These are phyloP conservation scores for Juglanconis sp. DNA, from an alignment of 2,329 filamentous ascomycete species.

Conservation along the genomic window DNA sequence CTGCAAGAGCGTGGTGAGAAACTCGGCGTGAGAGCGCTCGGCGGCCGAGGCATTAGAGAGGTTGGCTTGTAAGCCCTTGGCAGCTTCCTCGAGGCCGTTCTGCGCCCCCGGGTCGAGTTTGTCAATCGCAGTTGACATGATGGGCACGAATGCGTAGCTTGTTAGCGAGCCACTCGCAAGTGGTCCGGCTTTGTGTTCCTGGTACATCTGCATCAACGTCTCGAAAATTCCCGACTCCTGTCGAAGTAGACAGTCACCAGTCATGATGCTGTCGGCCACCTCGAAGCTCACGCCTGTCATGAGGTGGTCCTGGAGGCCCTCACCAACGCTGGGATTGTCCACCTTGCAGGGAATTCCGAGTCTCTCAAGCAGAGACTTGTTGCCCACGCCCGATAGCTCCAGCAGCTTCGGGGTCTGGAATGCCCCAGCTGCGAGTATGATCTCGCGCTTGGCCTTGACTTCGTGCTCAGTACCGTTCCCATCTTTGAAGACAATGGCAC, in stretches of 20 bases:
- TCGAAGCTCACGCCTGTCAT: constrained; percentile 33
- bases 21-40: not conserved
- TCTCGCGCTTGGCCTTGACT: constrained; percentile 25
- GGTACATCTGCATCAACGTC: constrained; percentile 30
- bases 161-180: constrained; percentile 33
- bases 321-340: constrained; percentile 39
- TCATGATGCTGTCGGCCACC: constrained; percentile 35
- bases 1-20: not conserved
- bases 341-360: constrained; percentile 33
- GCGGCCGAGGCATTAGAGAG: not conserved
- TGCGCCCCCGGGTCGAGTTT: not conserved
- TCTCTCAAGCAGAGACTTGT: constrained; percentile 35
- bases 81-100: not conserved
- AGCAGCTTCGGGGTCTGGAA: constrained; percentile 31
- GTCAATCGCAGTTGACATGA: not conserved
- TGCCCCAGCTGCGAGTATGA: constrained; percentile 37
- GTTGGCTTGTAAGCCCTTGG: not conserved
- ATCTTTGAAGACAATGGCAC: not conserved
- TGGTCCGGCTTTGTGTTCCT: constrained; percentile 28
- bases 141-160: constrained; percentile 1
- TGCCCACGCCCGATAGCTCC: constrained; percentile 32
- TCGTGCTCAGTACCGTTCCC: not conserved
- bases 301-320: constrained; percentile 42
- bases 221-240: constrained; percentile 29
- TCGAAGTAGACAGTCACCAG: constrained; percentile 26